Evolutionary conservation across 2,329 filamentous ascomycete genomes (phyloP), one percentile per base, ranked within the genome.

Genomic region (Tolypocladium album): DNA sequence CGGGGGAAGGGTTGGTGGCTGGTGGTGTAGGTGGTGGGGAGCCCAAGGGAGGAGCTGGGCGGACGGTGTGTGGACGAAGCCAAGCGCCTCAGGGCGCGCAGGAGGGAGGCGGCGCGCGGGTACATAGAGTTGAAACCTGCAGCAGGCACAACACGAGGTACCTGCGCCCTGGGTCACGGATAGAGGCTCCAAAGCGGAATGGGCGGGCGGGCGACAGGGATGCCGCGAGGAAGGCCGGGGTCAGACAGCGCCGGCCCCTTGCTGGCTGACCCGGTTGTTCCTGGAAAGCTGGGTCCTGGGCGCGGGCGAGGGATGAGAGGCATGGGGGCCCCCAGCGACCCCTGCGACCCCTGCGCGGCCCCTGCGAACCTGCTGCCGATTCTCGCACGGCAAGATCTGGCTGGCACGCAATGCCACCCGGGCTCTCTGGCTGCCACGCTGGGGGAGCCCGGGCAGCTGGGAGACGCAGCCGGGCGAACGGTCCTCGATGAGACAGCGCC

Each of bases 1-100:
- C 27, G 45, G 39, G 22, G 58, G 38, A 15, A 50, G 59, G 57
- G n/a, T n/a, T n/a, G 50, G 55, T 57, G 39, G 55, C 17, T 34
- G 55, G 39, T 15, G 39, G 53, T 17, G 55, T 57, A 36, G 55
- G 56, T 39, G 60, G 64, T 53, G 57, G 57, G 57, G 8, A 12
- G 27, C 3, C 4, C 17, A 27, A 53, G 27, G 47, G 27, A 52
- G 47, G 24, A 12, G 12, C 47, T 50, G 45, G 45, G 24, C 24
- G 17, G 47, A 31, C 22, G 24, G 45, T 8, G 45, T 31, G 45
- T 27, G 22, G 47, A 27, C 15, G 17, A 53, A 36, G 50, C 27
- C 27, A 34, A 36, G 50, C 27, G 27, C 27, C 27, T 43, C n/a
- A 24, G 43, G 43, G 40, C 11, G 11, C 36, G 36, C 27, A 3